Percentiles rank a stretch among this genome's conserved stretches.
Evolutionary conservation across 371 early-diverging fungal genomes (phyloP).

Genomic region (Rhizopus stolonifer): DNA sequence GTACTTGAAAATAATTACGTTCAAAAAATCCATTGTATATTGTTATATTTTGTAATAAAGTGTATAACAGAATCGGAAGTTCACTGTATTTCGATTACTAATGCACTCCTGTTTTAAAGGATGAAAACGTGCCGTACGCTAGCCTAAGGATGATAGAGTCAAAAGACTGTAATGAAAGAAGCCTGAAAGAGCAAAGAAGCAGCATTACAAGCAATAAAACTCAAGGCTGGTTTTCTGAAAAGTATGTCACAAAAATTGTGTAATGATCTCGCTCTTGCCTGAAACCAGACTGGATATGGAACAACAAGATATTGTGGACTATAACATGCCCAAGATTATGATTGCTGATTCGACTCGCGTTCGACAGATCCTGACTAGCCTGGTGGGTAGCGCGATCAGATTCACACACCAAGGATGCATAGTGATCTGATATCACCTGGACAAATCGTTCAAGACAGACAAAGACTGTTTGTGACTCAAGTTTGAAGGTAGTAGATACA

Average conservation of each 20-base stretch:
- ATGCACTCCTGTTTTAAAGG: slow-evolving; percentile 55
- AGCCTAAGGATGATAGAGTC: slow-evolving; percentile 50
- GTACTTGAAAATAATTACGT: too few relatives aligned
- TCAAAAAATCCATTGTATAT: too few relatives aligned
- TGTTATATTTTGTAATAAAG: too few relatives aligned
- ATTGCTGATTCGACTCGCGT: slow-evolving; percentile 44
- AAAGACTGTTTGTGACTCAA: slow-evolving; percentile 33
- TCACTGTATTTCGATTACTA: slow-evolving; percentile 61
- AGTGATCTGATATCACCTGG: slow-evolving; percentile 45
- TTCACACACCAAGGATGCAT: slow-evolving; percentile 64
- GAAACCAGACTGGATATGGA: slow-evolving; percentile 57
- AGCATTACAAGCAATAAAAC: slow-evolving; percentile 45
- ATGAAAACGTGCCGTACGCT: slow-evolving; percentile 43
- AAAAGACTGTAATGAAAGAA: slow-evolving; percentile 48
- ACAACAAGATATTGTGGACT: slow-evolving; percentile 56
- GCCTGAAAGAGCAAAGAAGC: slow-evolving; percentile 54
- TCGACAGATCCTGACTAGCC: slow-evolving; percentile 47
- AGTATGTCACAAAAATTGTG: slow-evolving; percentile 65
- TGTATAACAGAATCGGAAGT: too few relatives aligned
- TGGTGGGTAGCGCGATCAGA: slow-evolving; percentile 66
- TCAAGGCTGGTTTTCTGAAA: slow-evolving; percentile 57
- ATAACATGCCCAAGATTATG: slow-evolving; percentile 44
- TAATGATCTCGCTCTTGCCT: slow-evolving; percentile 59
- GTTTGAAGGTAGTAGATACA: slow-evolving; percentile 60
- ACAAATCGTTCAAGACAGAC: slow-evolving; percentile 14